phyloP scores from a whole-genome alignment of 1,284 basidiomycete species.

The Ceratobasidium sp. region DNA sequence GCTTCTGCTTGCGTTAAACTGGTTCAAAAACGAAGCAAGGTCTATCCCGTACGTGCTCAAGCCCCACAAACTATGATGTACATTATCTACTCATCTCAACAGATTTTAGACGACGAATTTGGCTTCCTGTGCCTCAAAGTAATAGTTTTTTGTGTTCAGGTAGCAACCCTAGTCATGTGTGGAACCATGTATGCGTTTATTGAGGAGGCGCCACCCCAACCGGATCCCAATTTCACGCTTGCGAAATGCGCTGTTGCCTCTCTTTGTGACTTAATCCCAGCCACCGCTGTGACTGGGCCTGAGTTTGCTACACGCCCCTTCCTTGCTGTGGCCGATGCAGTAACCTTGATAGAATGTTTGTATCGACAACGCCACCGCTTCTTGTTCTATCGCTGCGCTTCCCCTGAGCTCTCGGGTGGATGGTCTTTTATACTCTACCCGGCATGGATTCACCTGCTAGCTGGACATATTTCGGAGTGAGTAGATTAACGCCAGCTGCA shows the following conservation, averaged over 20 bases:
- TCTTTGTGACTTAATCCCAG: background rate
- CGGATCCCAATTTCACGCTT: background rate
- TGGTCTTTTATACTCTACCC: background rate
- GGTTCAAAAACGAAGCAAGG: background rate
- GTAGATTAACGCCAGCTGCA: background rate
- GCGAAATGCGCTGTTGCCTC: background rate
- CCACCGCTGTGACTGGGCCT: background rate
- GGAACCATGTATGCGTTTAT: background rate
- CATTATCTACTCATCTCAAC: background rate
- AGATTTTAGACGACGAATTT: slow-evolving; percentile 12
- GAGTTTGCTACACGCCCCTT: background rate
- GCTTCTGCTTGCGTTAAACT: background rate
- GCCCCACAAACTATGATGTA: background rate
- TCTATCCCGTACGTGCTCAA: background rate
- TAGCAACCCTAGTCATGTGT: background rate
- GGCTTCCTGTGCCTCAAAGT: background rate
- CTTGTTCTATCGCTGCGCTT: background rate
- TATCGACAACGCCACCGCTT: background rate
- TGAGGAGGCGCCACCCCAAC: background rate
- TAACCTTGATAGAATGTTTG: background rate
- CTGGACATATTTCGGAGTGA: background rate
- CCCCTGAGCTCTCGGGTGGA: background rate
- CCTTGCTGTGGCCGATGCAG: background rate
- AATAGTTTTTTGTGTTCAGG: background rate
- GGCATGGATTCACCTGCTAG: background rate